Evolutionary conservation across 495 filamentous ascomycete species (phyloP).

Genomic region (Melanomma pulvis-pyrius): DNA sequence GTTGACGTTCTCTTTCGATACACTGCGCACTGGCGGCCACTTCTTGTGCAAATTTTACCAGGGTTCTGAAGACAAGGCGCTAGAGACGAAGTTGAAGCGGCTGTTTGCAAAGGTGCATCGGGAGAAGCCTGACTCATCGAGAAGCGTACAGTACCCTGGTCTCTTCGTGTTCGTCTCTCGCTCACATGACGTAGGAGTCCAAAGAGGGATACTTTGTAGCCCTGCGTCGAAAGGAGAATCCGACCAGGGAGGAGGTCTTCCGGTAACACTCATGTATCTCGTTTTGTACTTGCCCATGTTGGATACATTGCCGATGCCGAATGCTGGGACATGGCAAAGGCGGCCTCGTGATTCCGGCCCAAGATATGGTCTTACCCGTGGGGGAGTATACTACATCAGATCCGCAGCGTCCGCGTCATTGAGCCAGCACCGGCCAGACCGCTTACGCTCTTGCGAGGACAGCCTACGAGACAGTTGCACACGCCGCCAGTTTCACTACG

Average conservation of each 20-base stretch:
- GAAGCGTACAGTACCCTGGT: slow-evolving; percentile 63
- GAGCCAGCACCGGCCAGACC: neutral
- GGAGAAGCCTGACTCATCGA: slow-evolving; percentile 87
- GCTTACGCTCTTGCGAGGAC: neutral
- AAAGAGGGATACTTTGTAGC: slow-evolving; percentile 87
- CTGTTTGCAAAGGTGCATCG: slow-evolving; percentile 78
- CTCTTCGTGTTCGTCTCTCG: neutral
- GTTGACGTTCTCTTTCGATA: slow-evolving; percentile 78
- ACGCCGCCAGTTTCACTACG: neutral
- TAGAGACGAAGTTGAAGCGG: slow-evolving; percentile 71
- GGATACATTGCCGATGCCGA: no score
- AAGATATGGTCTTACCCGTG: no score
- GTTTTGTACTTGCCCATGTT: neutral
- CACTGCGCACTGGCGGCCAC: slow-evolving; percentile 77
- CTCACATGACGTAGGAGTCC: slow-evolving; percentile 69
- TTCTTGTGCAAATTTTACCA: slow-evolving; percentile 99
- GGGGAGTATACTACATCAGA: neutral
- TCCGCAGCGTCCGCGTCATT: neutral
- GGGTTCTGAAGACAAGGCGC: slow-evolving; percentile 75
- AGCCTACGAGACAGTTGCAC: neutral
- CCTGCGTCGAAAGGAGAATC: slow-evolving; percentile 58
- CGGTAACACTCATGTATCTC: slow-evolving; percentile 23
- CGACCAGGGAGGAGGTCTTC: slow-evolving; percentile 47
- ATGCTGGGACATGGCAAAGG: no score
- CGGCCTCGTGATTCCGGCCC: no score